Evolutionary conservation across 257 asterid species (phyloP).

Genomic region (Solanum raphanifolium): DNA sequence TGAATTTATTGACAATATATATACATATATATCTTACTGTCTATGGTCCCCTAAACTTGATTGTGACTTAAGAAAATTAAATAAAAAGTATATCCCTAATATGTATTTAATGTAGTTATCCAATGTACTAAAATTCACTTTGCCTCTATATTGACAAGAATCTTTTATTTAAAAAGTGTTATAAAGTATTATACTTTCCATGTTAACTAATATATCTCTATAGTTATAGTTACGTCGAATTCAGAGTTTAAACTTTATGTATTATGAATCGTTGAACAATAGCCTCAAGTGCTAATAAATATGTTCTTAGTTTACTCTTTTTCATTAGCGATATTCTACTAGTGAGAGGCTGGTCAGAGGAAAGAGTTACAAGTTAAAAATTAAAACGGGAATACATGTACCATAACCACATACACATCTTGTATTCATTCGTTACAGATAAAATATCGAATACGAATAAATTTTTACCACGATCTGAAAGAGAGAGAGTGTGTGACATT

Average conservation of each 20-base stretch:
- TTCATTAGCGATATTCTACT: background rate
- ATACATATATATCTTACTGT: slow-evolving; percentile 28
- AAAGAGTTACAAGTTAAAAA: background rate
- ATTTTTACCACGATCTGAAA: background rate
- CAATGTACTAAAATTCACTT: background rate
- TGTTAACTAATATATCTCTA: too few species aligned
- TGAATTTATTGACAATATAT: slow-evolving; percentile 40
- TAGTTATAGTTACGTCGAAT: too few species aligned
- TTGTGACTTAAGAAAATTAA: background rate
- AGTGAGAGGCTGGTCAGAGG: background rate
- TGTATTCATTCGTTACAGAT: background rate
- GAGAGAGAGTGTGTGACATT: background rate
- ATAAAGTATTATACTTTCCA: background rate
- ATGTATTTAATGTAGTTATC: background rate
- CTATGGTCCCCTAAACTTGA: slow-evolving; percentile 25
- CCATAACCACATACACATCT: background rate
- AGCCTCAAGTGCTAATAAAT: too few species aligned
- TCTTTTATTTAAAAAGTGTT: background rate
- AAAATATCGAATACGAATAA: background rate
- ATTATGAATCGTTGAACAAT: too few species aligned
- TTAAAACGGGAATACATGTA: background rate
- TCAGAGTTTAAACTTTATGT: too few species aligned
- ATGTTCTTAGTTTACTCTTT: too few species aligned
- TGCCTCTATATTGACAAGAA: background rate
- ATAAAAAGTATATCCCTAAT: background rate